phyloP scores from a whole-genome alignment of 306 rosid genomes.

The Malus fusca region DNA sequence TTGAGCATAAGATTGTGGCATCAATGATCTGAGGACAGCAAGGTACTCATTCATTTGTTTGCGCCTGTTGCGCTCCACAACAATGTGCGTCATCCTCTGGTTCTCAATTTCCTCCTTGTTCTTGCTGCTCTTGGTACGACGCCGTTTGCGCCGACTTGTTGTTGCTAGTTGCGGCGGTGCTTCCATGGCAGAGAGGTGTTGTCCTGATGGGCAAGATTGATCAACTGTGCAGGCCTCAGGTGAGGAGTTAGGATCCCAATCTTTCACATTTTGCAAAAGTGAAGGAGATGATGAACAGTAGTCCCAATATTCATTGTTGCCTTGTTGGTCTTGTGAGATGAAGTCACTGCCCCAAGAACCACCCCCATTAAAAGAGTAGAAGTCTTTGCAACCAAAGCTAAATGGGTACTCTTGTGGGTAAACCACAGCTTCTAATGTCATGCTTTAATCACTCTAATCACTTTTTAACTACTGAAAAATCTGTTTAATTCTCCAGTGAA shows the following conservation, averaged over 20 bases:
- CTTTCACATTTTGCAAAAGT: constrained; percentile 9
- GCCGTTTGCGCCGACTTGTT: constrained; percentile 46
- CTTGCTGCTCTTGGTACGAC: constrained; percentile 53
- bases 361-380: constrained; percentile 18
- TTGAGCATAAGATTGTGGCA: constrained; percentile 87
- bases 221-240: constrained; percentile 19
- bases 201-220: neutral
- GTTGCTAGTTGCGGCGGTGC: neutral
- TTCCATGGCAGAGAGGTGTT: neutral
- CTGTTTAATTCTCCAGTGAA: neutral
- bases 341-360: constrained; percentile 17
- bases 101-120: constrained; percentile 83
- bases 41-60: constrained; percentile 91
- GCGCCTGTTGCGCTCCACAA: constrained; percentile 84
- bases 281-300: constrained; percentile 22
- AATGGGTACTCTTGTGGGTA: constrained; percentile 33
- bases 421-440: constrained; percentile 51
- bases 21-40: constrained; percentile 60
- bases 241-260: constrained; percentile 25
- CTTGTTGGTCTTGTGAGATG: constrained; percentile 10
- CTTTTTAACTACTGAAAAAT: neutral
- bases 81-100: constrained; percentile 91
- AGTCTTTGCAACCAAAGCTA: constrained; percentile 22
- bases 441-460: neutral
- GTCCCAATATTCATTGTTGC: constrained; percentile 15